These are phyloP conservation scores for Boletus patriciae DNA, from an alignment of 768 basidiomycete genomes.

Conservation along the genomic window DNA sequence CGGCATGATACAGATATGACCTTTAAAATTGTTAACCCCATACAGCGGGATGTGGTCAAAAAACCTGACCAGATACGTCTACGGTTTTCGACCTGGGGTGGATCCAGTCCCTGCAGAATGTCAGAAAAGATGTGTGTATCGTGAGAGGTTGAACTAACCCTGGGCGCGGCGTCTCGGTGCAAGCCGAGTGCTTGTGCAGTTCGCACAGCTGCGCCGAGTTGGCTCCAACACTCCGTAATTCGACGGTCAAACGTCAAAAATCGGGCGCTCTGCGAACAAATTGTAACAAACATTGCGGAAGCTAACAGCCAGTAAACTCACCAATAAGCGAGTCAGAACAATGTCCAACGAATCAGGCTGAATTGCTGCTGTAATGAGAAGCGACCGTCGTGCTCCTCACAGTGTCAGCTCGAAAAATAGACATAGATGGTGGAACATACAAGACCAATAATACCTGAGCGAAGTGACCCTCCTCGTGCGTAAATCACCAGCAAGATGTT, in stretches of 20 bases:
- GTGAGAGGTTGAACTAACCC: slow-evolving; percentile 49
- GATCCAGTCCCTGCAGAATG: slow-evolving; percentile 60
- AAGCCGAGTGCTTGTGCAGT: slow-evolving; percentile 93
- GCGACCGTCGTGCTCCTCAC: slow-evolving; percentile 71
- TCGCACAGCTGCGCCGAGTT: slow-evolving; percentile 87
- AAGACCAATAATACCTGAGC: slow-evolving; percentile 92
- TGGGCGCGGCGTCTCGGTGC: slow-evolving; percentile 82
- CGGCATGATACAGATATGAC: slow-evolving; percentile 92
- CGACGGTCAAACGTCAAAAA: slow-evolving; percentile 72
- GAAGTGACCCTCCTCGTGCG: slow-evolving; percentile 75
- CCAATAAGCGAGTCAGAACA: slow-evolving; percentile 86
- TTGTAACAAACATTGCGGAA: slow-evolving; percentile 7
- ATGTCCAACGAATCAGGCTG: slow-evolving; percentile 91
- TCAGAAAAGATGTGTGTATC: slow-evolving; percentile 7
- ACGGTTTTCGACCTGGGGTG: slow-evolving; percentile 80
- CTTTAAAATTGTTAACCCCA: slow-evolving; percentile 36
- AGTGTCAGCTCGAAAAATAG: slow-evolving; percentile 19
- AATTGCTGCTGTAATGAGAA: slow-evolving; percentile 90
- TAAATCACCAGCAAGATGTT: slow-evolving; percentile 78
- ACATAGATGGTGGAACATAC: slow-evolving; percentile 48
- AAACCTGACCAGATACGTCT: slow-evolving; percentile 76
- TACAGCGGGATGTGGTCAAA: neutral
- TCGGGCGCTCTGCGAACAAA: slow-evolving; percentile 58
- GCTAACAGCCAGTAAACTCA: slow-evolving; percentile 24
- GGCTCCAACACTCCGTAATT: slow-evolving; percentile 95